phyloP scores from a whole-genome alignment of 495 filamentous ascomycete species.

The Aspergillus affinis region DNA sequence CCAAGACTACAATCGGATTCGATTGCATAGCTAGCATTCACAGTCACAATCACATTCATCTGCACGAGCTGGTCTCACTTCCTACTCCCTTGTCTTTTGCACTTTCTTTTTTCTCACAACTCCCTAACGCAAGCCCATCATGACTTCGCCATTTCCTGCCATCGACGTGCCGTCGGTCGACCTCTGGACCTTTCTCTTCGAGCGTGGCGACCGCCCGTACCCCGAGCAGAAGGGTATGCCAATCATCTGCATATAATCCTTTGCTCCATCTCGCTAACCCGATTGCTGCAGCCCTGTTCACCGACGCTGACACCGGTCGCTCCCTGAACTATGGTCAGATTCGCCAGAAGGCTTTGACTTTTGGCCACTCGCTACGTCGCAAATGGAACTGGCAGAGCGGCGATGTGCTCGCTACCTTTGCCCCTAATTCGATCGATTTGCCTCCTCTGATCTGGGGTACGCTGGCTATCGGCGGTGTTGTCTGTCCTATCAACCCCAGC shows the following conservation, averaged over 20 bases:
- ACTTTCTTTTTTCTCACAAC: neutral
- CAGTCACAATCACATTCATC: neutral
- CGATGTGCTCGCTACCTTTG: constrained; percentile 63
- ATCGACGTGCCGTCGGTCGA: constrained; percentile 66
- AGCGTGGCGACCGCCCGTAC: constrained; percentile 12
- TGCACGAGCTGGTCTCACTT: neutral
- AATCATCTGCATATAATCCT: neutral
- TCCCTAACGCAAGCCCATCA: neutral
- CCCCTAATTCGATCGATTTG: constrained; percentile 68
- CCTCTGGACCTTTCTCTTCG: constrained; percentile 60
- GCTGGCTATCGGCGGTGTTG: constrained; percentile 71
- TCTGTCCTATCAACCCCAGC: constrained; percentile 78
- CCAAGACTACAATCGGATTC: too few relatives aligned
- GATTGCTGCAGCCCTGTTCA: constrained; percentile 4
- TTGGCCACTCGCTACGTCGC: constrained; percentile 69
- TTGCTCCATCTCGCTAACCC: constrained; percentile 1
- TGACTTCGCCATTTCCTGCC: constrained; percentile 38
- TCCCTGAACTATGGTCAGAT: constrained; percentile 66
- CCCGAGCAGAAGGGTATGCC: constrained; percentile 14
- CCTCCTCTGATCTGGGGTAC: constrained; percentile 68
- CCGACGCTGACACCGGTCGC: constrained; percentile 63
- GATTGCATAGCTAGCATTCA: too few relatives aligned
- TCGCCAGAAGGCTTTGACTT: constrained; percentile 57
- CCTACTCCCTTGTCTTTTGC: neutral
- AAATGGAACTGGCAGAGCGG: constrained; percentile 73